phyloP scores from a whole-genome alignment of 805 yeast species.

The Hanseniaspora opuntiae region DNA sequence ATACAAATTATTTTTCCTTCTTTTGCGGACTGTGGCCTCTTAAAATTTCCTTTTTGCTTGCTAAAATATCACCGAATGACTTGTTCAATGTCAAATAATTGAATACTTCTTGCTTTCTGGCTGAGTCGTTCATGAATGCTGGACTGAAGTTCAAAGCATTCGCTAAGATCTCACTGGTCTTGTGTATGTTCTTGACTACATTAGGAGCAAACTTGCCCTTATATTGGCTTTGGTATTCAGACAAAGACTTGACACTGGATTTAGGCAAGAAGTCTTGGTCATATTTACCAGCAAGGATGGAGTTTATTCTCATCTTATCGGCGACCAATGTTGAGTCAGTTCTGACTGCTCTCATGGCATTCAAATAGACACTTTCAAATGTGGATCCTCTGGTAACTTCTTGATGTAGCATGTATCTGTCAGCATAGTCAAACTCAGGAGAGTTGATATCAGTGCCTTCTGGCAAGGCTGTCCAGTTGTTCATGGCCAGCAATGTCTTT shows the following conservation, averaged over 20 bases:
- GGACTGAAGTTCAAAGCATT: slow-evolving; percentile 9
- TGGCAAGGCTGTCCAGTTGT: slow-evolving; percentile 3
- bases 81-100: slow-evolving; percentile 4
- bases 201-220: slow-evolving; percentile 11
- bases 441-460: slow-evolving; percentile 2
- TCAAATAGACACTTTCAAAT: slow-evolving; percentile 4
- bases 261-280: slow-evolving; percentile 5
- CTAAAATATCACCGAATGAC: slow-evolving; percentile 2
- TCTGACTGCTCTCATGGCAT: background rate
- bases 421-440: slow-evolving; percentile 1
- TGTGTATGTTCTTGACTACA: slow-evolving; percentile 7
- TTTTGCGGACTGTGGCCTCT: slow-evolving; percentile 6
- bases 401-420: slow-evolving; percentile 9
- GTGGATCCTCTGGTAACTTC: background rate
- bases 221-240: slow-evolving; percentile 3
- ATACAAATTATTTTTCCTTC: background rate
- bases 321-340: background rate
- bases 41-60: background rate
- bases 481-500: background rate
- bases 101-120: slow-evolving; percentile 10
- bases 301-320: slow-evolving; percentile 4
- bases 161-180: background rate
- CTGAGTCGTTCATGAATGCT: slow-evolving; percentile 1
- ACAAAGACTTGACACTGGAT: background rate
- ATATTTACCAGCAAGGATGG: slow-evolving; percentile 5